Conservation (phyloP, 2,329 filamentous ascomycete species). For the Aphanoascus verrucosus region DNA sequence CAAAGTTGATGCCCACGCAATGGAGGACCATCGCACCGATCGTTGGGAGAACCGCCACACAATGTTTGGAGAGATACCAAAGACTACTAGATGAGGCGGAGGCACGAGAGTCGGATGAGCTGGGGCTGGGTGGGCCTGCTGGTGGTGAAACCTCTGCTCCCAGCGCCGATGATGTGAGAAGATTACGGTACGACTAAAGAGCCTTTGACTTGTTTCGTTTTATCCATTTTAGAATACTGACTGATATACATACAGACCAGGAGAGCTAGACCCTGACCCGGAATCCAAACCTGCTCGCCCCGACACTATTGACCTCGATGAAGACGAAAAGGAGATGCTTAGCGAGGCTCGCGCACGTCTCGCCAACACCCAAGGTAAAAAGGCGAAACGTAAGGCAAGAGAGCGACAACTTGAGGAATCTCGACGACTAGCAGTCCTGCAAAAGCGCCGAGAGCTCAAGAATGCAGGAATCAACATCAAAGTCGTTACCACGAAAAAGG, state of each 20-base stretch:
- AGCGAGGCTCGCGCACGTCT: conserved; percentile 92
- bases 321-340: conserved; percentile 99
- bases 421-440: conserved; percentile 72
- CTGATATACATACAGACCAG: conserved; percentile 45
- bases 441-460: conserved; percentile 93
- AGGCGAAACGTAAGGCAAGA: conserved; percentile 93
- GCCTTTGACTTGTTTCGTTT: conserved; percentile 9
- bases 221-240: neutral
- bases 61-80: conserved; percentile 94
- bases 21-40: conserved; percentile 98
- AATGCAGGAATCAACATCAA: conserved; percentile 98
- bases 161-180: conserved; percentile 82
- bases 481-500: conserved; percentile 78
- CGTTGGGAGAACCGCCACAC: conserved; percentile 89
- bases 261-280: conserved; percentile 92
- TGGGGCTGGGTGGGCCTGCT: conserved; percentile 74
- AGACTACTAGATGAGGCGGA: conserved; percentile 94
- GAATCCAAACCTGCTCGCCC: conserved; percentile 92
- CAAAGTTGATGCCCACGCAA: conserved; percentile 97
- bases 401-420: conserved; percentile 95
- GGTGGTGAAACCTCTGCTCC: conserved; percentile 81
- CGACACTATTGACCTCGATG: conserved; percentile 94
- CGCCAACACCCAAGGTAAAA: conserved; percentile 97
- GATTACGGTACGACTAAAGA: conserved; percentile 46
- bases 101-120: conserved; percentile 66